phyloP scores from a whole-genome alignment of 805 yeast species.

The Ogataea minuta region DNA sequence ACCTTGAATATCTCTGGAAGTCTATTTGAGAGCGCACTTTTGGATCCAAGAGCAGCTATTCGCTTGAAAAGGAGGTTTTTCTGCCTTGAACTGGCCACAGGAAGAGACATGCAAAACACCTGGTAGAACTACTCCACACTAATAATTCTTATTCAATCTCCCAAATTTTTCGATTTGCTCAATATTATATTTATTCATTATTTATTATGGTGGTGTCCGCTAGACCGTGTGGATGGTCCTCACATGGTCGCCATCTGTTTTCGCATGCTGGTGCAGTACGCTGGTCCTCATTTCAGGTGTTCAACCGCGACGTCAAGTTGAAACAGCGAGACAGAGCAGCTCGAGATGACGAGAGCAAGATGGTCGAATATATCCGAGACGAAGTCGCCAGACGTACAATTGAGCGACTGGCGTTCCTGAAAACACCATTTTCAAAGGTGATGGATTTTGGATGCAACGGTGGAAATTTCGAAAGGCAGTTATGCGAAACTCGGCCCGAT shows the following conservation, averaged over 20 bases:
- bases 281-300: slow-evolving; percentile 38
- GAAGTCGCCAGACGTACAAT: slow-evolving; percentile 72
- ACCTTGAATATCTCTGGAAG: not conserved
- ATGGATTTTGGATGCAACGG: slow-evolving; percentile 74
- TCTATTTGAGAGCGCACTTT: not conserved
- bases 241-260: too few relatives aligned
- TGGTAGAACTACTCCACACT: not conserved
- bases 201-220: not conserved
- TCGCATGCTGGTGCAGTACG: not conserved
- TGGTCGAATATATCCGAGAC: slow-evolving; percentile 70
- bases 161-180: slow-evolving; percentile 2
- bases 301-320: slow-evolving; percentile 60
- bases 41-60: not conserved
- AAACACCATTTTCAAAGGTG: slow-evolving; percentile 56
- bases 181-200: not conserved
- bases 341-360: slow-evolving; percentile 41
- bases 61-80: not conserved
- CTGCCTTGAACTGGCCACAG: not conserved
- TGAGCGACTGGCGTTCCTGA: slow-evolving; percentile 72
- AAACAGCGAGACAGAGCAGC: slow-evolving; percentile 60
- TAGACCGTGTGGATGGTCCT: too few relatives aligned
- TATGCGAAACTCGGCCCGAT: slow-evolving; percentile 38
- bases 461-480: slow-evolving; percentile 48
- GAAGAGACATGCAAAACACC: not conserved
- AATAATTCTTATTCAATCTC: not conserved